A percentile compares a stretch with the other conserved stretches of the same genome.
Evolutionary conservation across 169 alveolate species (phyloP).

Genomic region (Plasmodium berghei): DNA sequence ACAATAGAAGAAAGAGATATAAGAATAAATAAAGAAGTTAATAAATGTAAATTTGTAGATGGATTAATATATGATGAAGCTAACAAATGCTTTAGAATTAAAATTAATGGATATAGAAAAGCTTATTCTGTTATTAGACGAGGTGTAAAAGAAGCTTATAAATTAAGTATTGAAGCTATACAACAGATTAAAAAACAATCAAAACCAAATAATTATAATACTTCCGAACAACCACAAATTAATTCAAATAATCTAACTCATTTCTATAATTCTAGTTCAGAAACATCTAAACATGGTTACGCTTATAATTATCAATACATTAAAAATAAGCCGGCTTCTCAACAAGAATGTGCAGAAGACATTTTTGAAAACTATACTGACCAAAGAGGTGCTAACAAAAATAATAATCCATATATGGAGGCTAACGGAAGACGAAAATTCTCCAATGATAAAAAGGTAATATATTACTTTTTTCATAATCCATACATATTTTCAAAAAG

Average conservation of each 20-base stretch:
- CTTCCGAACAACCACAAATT: constrained; percentile 40
- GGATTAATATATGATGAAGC: constrained; percentile 76
- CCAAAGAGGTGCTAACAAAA: not conserved
- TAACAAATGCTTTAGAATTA: constrained; percentile 68
- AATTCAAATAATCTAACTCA: constrained; percentile 57
- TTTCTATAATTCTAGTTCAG: constrained; percentile 58
- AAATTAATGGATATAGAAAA: constrained; percentile 71
- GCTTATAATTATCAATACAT: constrained; percentile 27
- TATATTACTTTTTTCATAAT: not conserved
- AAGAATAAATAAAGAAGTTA: constrained; percentile 71
- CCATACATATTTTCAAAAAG: not conserved
- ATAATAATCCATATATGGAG: not conserved
- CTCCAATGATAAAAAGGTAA: constrained; percentile 31
- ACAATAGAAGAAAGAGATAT: constrained; percentile 73
- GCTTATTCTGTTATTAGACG: constrained; percentile 76
- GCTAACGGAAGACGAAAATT: not conserved
- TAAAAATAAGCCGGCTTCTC: constrained; percentile 16
- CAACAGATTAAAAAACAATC: constrained; percentile 55
- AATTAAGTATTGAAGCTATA: constrained; percentile 65
- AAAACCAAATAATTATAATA: constrained; percentile 5
- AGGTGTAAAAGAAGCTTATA: constrained; percentile 77
- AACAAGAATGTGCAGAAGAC: constrained; percentile 23
- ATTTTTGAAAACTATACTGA: constrained; percentile 24
- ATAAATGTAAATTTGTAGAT: constrained; percentile 72
- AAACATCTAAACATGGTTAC: constrained; percentile 37